Evolutionary conservation across 345 rosid species (phyloP).

Genomic region (Adansonia digitata): DNA sequence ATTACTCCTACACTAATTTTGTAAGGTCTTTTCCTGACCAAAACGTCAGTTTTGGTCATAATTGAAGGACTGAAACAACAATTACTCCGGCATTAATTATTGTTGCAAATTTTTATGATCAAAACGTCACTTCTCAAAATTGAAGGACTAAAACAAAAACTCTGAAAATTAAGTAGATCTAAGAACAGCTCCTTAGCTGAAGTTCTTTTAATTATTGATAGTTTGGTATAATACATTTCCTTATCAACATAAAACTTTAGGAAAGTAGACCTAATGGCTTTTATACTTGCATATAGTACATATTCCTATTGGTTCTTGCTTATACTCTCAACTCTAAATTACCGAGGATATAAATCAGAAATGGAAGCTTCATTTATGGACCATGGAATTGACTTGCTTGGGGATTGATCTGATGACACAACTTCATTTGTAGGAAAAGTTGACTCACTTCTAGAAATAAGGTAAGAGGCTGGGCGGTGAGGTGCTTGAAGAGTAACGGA

Average conservation of each 20-base stretch:
- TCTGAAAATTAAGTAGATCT: not conserved
- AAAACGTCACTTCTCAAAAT: no score
- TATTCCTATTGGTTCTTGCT: not conserved
- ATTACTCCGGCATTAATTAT: no score
- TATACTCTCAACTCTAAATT: not conserved
- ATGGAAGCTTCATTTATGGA: slow-evolving; percentile 35
- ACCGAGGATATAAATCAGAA: slow-evolving; percentile 35
- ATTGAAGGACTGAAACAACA: no score
- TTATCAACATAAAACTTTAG: no score
- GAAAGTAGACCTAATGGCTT: not conserved
- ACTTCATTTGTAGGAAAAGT: not conserved
- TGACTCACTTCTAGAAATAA: not conserved
- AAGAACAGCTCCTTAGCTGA: not conserved
- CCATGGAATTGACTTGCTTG: slow-evolving; percentile 20
- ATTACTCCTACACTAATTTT: no score
- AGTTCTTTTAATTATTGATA: no score
- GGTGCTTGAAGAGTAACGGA: slow-evolving; percentile 38
- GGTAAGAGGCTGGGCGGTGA: slow-evolving; percentile 28
- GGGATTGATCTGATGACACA: slow-evolving; percentile 14
- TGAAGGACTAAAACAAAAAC: no score
- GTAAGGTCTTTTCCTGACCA: no score
- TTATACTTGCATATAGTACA: not conserved
- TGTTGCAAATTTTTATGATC: no score
- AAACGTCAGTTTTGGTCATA: no score
- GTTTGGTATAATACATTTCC: no score